phyloP scores from a whole-genome alignment of 2,329 filamentous ascomycete species.

The Neoscytalidium dimidiatum region DNA sequence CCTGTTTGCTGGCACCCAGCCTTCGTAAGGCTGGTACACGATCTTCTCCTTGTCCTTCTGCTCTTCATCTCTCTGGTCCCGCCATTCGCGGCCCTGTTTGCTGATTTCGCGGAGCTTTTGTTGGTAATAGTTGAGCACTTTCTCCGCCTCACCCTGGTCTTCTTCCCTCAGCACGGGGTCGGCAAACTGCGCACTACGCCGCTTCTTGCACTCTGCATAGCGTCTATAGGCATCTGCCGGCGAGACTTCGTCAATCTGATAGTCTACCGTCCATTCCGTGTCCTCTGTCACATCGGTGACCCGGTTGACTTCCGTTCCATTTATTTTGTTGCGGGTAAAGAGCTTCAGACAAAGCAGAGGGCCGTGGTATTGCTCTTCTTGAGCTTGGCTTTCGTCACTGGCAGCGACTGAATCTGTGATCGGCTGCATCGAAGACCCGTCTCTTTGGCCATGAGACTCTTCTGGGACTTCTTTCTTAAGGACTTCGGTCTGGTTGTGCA shows the following conservation, averaged over 20 bases:
- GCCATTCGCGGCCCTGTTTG: constrained; percentile 59
- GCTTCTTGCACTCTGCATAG: constrained; percentile 43
- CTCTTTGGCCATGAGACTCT: neutral
- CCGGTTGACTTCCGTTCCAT: constrained; percentile 63
- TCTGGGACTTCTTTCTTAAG: constrained; percentile 17
- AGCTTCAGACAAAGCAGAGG: constrained; percentile 66
- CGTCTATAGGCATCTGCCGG: neutral
- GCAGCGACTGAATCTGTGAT: neutral
- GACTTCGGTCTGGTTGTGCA: constrained; percentile 7
- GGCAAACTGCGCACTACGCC: constrained; percentile 28
- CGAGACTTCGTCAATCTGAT: constrained; percentile 38
- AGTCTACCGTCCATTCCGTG: constrained; percentile 74
- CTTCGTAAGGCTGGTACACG: neutral
- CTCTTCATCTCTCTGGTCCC: constrained; percentile 54
- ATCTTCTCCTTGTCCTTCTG: neutral
- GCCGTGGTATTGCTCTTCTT: neutral
- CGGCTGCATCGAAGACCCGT: neutral
- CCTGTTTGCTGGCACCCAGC: neutral
- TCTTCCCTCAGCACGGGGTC: constrained; percentile 22
- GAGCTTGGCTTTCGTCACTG: neutral
- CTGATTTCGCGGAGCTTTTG: constrained; percentile 49
- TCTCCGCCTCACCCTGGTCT: constrained; percentile 40
- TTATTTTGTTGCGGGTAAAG: constrained; percentile 71
- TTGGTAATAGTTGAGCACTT: constrained; percentile 44
- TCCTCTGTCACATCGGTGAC: constrained; percentile 51